These are phyloP conservation scores for Cladosporium colombiae DNA, from an alignment of 2,329 filamentous ascomycete genomes.

Conservation along the genomic window DNA sequence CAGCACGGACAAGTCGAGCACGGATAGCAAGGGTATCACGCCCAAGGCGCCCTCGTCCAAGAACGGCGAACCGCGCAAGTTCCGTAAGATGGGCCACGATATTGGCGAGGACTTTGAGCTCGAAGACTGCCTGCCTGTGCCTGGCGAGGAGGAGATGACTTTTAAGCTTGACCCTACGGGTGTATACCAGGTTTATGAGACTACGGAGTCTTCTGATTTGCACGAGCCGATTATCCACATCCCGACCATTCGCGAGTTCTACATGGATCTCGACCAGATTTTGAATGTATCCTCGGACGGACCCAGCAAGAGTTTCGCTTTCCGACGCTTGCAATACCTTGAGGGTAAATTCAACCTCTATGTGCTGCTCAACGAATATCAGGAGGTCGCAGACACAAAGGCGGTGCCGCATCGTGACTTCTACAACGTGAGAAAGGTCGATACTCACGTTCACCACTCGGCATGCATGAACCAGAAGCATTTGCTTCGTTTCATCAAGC, in stretches of 20 bases:
- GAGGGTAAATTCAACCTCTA: slow-evolving; percentile 98
- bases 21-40: slow-evolving; percentile 36
- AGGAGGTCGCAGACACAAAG: slow-evolving; percentile 97
- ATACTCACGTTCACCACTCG: slow-evolving; percentile 98
- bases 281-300: slow-evolving; percentile 91
- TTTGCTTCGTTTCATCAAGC: slow-evolving; percentile 96
- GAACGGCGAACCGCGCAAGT: slow-evolving; percentile 46
- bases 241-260: slow-evolving; percentile 93
- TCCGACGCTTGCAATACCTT: slow-evolving; percentile 88
- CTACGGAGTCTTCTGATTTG: slow-evolving; percentile 59
- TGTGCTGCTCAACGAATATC: slow-evolving; percentile 89
- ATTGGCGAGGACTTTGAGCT: slow-evolving; percentile 92
- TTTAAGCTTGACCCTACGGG: slow-evolving; percentile 80
- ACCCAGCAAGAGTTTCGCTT: slow-evolving; percentile 95
- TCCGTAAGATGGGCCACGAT: slow-evolving; percentile 82
- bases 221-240: slow-evolving; percentile 74
- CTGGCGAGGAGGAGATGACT: slow-evolving; percentile 67
- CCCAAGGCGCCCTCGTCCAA: slow-evolving; percentile 32
- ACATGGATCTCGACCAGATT: slow-evolving; percentile 88
- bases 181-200: slow-evolving; percentile 90
- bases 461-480: slow-evolving; percentile 99
- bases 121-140: slow-evolving; percentile 73
- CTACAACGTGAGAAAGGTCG: slow-evolving; percentile 98
- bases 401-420: slow-evolving; percentile 97
- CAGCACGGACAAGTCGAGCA: slow-evolving; percentile 31